Percentiles rank a stretch among this genome's conserved stretches.
These are phyloP conservation scores for Pleurotus cornucopiae DNA, from an alignment of 768 basidiomycete genomes.

Conservation along the genomic window DNA sequence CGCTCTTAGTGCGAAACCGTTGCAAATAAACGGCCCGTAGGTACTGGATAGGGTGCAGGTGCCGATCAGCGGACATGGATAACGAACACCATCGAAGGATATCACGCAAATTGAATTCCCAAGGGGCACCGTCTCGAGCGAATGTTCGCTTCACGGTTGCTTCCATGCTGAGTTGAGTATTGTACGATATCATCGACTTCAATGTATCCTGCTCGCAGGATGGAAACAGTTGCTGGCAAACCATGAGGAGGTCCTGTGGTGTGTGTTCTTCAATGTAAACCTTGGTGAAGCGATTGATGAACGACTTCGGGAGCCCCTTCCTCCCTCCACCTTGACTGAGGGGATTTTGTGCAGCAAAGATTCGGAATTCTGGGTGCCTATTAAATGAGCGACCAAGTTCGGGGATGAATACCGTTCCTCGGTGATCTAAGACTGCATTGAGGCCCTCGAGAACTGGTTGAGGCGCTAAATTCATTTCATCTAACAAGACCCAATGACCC, in stretches of 20 bases:
- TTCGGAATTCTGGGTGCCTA: constrained; percentile 89
- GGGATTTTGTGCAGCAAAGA: constrained; percentile 98
- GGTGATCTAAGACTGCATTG: constrained; percentile 93
- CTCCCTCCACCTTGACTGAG: constrained; percentile 93
- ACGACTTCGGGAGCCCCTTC: constrained; percentile 96
- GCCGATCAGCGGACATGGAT: constrained; percentile 25
- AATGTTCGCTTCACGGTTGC: constrained; percentile 62
- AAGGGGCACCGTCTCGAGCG: constrained; percentile 80
- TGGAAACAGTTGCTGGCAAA: constrained; percentile 75
- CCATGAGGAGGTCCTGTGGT: constrained; percentile 67
- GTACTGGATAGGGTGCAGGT: constrained; percentile 54
- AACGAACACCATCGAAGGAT: constrained; percentile 83
- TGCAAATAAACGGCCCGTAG: constrained; percentile 76
- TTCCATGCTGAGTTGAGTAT: constrained; percentile 62
- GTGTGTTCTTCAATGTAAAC: constrained; percentile 89
- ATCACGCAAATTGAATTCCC: constrained; percentile 98
- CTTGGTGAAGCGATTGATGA: constrained; percentile 97
- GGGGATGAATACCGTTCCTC: constrained; percentile 92
- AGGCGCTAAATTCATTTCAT: constrained; percentile 98
- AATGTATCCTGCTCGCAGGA: constrained; percentile 49
- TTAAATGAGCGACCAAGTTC: constrained; percentile 87
- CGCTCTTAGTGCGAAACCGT: constrained; percentile 75
- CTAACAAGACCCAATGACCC: constrained; percentile 97
- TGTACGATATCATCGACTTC: constrained; percentile 79
- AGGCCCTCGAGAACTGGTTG: constrained; percentile 96